Evolutionary conservation across 2,329 filamentous ascomycete species (phyloP).

Genomic region (Pleoardoris graminearum): DNA sequence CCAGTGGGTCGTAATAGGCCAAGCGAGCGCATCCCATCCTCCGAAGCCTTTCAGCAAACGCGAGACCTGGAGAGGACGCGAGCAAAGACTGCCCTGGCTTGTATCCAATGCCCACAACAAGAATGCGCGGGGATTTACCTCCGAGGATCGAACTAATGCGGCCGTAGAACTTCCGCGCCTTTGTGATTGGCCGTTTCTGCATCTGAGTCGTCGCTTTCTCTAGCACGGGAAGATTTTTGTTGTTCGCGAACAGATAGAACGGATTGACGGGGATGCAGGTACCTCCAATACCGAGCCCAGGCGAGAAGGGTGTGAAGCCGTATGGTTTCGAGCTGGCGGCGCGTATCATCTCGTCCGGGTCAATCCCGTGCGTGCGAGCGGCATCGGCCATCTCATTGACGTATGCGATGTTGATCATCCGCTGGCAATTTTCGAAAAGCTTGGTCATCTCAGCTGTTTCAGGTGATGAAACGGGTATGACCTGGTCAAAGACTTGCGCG

Average conservation of each 20-base stretch:
- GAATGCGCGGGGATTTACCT: neutral
- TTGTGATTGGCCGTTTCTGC: slow-evolving; percentile 1
- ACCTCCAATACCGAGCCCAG: slow-evolving; percentile 57
- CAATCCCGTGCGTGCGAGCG: slow-evolving; percentile 50
- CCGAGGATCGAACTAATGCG: neutral
- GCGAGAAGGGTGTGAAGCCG: slow-evolving; percentile 54
- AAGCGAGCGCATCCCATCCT: slow-evolving; percentile 3
- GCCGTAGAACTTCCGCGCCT: neutral
- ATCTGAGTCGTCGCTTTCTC: slow-evolving; percentile 1
- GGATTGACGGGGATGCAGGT: slow-evolving; percentile 62
- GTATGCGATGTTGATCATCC: slow-evolving; percentile 60
- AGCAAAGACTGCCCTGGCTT: slow-evolving; percentile 3
- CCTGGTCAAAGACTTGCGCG: slow-evolving; percentile 50
- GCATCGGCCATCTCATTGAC: slow-evolving; percentile 62
- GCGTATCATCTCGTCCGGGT: slow-evolving; percentile 54
- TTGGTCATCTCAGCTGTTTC: slow-evolving; percentile 63
- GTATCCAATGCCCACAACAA: slow-evolving; percentile 6
- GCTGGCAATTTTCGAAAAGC: slow-evolving; percentile 61
- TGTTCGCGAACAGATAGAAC: slow-evolving; percentile 20
- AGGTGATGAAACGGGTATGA: slow-evolving; percentile 55
- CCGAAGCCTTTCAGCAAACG: neutral
- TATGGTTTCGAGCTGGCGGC: slow-evolving; percentile 56
- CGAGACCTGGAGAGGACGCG: neutral
- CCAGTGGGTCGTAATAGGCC: slow-evolving; percentile 4
- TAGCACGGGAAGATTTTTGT: slow-evolving; percentile 3